Evolutionary conservation across 140 eudicot genomes (phyloP), one percentile per base, ranked within the genome.

Genomic region (Senecio squalidus): DNA sequence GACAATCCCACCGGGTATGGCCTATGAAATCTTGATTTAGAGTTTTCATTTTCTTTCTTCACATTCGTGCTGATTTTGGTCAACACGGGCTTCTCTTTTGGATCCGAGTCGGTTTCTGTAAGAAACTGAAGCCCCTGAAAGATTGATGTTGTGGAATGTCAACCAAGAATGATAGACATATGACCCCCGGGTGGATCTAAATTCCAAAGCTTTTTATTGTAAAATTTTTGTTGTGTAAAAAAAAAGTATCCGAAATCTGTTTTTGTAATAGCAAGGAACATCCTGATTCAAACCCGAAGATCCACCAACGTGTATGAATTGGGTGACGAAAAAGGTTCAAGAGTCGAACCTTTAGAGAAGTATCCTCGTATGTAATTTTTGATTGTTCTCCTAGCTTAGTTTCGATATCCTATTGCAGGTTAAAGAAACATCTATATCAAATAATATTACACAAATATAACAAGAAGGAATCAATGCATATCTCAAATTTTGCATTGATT

Each of bases 51-150:
- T 21, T 38, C 66, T 62, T 47, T 51, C 8, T 14, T 73, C 31
- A 55, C 70, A 55, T 71, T 74, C 7, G 59, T 28, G 36, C 59
- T 65, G 4, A 7, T 13, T 71, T 71, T 71, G 30, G 41, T 71
- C 53, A 68, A 11, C 15, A 63, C 27, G 4, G 82, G 60, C 59
- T 77, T 84, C 68, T 76, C 70, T 67, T 58, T 33, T 4, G 39
- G 52, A 55, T 34, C 76, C 30, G 78, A 29, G 55, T 70, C 78
- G 8, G 76, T 6, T 49, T 82, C 97, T 15, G 76, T 79, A 48
- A 89, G 73, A 71, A 78, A 85, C 60, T 82, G 88, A 66, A 89
- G 92, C 17, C 97, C 97, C 95, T 89, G 84, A 50, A 82, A 58
- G 14, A 53, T 33, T 49, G 18, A 64, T 21, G 39, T 5, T 22